Percentiles rank a stretch among this genome's conserved stretches.
phyloP scores from a whole-genome alignment of 495 filamentous ascomycete species.

The Paragyromitra xinjiangensis region DNA sequence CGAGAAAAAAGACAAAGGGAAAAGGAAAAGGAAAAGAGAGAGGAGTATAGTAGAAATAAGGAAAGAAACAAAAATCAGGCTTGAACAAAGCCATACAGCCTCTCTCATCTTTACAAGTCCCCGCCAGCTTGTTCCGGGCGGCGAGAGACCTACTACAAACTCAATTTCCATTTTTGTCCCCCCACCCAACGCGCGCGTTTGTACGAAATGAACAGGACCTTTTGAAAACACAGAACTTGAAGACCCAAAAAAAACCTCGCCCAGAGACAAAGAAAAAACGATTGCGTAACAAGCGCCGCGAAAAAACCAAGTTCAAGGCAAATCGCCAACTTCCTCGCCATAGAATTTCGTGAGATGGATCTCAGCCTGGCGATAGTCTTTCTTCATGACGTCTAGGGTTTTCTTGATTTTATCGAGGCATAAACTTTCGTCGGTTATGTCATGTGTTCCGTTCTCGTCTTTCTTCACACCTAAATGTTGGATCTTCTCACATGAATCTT shows the following conservation, averaged over 20 bases:
- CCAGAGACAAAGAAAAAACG: constrained; percentile 39
- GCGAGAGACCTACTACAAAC: constrained; percentile 49
- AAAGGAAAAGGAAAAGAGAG: constrained; percentile 17
- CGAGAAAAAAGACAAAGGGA: constrained; percentile 30
- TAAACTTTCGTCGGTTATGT: constrained; percentile 68
- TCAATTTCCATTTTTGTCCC: constrained; percentile 47
- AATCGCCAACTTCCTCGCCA: background rate
- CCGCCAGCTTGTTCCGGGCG: constrained; percentile 30
- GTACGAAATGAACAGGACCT: constrained; percentile 49
- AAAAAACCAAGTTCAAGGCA: constrained; percentile 30
- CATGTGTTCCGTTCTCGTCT: constrained; percentile 75
- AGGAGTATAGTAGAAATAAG: constrained; percentile 35
- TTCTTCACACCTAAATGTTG: constrained; percentile 86
- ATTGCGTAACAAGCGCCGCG: constrained; percentile 28
- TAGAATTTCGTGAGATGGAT: constrained; percentile 45
- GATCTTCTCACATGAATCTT: constrained; percentile 93
- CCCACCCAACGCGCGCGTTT: constrained; percentile 34
- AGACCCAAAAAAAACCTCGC: constrained; percentile 45
- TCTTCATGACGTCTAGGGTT: constrained; percentile 74
- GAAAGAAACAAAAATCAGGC: constrained; percentile 30
- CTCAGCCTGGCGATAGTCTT: constrained; percentile 79
- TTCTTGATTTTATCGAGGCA: constrained; percentile 74
- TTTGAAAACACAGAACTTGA: constrained; percentile 46
- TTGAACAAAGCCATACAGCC: constrained; percentile 42
- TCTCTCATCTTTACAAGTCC: constrained; percentile 45